phyloP scores from a whole-genome alignment of 208 protist species.

The Crithidia mellificae region DNA sequence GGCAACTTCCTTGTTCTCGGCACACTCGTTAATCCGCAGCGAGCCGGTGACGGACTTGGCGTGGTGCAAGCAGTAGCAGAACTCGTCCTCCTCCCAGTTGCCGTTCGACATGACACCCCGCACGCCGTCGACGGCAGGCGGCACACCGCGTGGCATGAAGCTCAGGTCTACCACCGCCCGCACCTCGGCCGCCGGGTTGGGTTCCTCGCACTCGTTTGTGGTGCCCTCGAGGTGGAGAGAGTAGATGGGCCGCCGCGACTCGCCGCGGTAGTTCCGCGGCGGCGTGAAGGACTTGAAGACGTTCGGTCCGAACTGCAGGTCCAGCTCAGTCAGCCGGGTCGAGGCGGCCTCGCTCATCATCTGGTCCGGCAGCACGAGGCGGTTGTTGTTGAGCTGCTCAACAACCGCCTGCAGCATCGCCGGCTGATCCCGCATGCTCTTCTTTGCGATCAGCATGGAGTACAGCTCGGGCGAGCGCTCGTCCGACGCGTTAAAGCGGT shows the following conservation, averaged over 20 bases:
- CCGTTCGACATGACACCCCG: conserved; percentile 45
- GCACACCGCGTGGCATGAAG: conserved; percentile 38
- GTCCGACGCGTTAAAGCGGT: conserved; percentile 57
- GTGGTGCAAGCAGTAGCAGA: conserved; percentile 50
- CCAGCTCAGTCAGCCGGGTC: conserved; percentile 31
- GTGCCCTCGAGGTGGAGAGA: conserved; percentile 52
- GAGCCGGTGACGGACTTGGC: conserved; percentile 35
- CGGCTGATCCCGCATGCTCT: conserved; percentile 25
- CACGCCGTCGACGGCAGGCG: conserved; percentile 48
- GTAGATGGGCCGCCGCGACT: conserved; percentile 36
- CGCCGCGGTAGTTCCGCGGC: conserved; percentile 1
- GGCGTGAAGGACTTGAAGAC: conserved; percentile 17
- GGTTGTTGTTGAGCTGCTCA: conserved; percentile 53
- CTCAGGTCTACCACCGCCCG: conserved; percentile 48
- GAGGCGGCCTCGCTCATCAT: conserved; percentile 27
- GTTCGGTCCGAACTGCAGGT: conserved; percentile 46
- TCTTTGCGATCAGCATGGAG: conserved; percentile 47
- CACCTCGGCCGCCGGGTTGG: conserved; percentile 40
- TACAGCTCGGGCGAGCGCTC: conserved; percentile 42
- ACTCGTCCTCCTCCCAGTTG: conserved; percentile 56
- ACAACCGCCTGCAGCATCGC: conserved; percentile 58
- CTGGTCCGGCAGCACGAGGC: conserved; percentile 47
- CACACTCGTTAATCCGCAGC: conserved; percentile 45
- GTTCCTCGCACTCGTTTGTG: conserved; percentile 45
- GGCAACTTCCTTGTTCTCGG: conserved; percentile 44